Base-by-base conservation (phyloP, 352 stramenopile species). In the Globisporangium recalcitrans region DNA sequence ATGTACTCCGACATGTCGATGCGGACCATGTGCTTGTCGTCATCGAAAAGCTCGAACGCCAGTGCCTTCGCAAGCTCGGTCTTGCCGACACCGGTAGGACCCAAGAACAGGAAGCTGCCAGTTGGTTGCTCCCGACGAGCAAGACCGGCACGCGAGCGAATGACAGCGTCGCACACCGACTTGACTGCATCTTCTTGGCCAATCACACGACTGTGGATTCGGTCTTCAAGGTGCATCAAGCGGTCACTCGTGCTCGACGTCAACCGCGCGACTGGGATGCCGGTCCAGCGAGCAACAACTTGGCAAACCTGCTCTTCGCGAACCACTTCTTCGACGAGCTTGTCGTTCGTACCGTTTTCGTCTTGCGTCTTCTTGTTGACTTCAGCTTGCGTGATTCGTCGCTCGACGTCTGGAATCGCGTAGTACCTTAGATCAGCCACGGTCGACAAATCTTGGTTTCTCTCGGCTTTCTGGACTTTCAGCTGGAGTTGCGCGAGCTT, bases 1-100 rank as follows among this genome's bases (percentile, higher is more conserved):
- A 98, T 98, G 75, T 99, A 99, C 73, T 99, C 96, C 52, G 77
- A 96, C 96, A 99, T 99, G 62, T 99, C 97, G 64, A 99, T 97
- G 34, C 97, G 82, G 24, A 98, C 81, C 72, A 99, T 93, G 67
- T 96, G 76, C 67, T 97, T 97, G 52, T 98, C 93, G 29, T 97
- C 86, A 70, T 98, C 92, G 54, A 99, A 99, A 2, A 99, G 73
- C 61, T 98, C 91, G 52, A 81, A 84, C 47, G 97, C 96, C 24
- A 99, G 69, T 3, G 91, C 92, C 71, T 99, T 99, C 2, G 94
- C 91, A 16, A 98, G 71, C 56, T 98, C 87, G 0, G 95, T 98
- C 75, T 98, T 98, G 55, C 95, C 95, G 5, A 98, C 94, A 65
- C 97, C 97, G 1, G 96, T 98, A 5, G 95, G 94, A 6, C 97